These are phyloP conservation scores for Brassica incana DNA, from an alignment of 345 rosid species.

Conservation along the genomic window DNA sequence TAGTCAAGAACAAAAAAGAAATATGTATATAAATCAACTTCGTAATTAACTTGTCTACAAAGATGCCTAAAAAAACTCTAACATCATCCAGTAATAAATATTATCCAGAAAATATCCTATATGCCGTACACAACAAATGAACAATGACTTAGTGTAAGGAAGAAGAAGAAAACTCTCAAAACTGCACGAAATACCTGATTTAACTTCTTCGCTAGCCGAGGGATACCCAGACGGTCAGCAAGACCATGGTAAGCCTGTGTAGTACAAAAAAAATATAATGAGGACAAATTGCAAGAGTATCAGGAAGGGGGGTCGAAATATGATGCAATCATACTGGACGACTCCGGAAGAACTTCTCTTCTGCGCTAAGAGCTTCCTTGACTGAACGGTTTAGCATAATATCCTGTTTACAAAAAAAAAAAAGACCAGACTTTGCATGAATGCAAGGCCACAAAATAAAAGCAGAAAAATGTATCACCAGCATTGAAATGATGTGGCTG, in stretches of 20 bases:
- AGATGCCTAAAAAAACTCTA: neutral
- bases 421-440: neutral
- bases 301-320: constrained; percentile 26
- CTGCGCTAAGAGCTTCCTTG: constrained; percentile 56
- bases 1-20: neutral
- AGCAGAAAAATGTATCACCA: constrained; percentile 4
- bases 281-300: constrained; percentile 13
- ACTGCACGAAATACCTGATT: constrained; percentile 51
- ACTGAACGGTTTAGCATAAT: constrained; percentile 56
- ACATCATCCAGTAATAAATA: neutral
- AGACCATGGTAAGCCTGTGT: constrained; percentile 60
- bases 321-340: constrained; percentile 49
- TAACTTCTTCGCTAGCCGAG: constrained; percentile 70
- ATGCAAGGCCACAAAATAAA: constrained; percentile 18
- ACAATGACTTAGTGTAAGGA: neutral
- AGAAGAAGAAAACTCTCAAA: neutral
- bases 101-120: neutral
- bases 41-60: neutral
- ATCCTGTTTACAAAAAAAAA: constrained; percentile 45
- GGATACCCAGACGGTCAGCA: constrained; percentile 60
- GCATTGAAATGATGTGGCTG: neutral
- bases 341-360: constrained; percentile 53
- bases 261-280: constrained; percentile 19
- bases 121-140: neutral
- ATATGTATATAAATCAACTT: neutral